Evolutionary conservation across 2,329 filamentous ascomycete species (phyloP).

Genomic region (Diaporthe sp.): DNA sequence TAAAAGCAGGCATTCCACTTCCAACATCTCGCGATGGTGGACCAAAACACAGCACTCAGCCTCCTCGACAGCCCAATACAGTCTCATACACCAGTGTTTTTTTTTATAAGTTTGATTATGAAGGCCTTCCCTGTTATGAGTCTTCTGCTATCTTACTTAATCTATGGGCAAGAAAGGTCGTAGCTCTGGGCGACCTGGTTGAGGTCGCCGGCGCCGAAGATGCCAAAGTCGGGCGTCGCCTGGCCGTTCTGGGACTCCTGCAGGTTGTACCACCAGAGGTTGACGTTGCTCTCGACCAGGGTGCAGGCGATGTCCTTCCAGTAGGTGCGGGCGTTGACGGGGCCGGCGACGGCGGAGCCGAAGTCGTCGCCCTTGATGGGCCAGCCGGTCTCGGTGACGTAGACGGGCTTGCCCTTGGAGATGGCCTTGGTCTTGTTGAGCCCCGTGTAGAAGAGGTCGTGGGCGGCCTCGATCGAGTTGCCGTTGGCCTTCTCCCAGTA

Average conservation of each 20-base stretch:
- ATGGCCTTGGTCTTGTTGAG: slow-evolving; percentile 61
- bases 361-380: slow-evolving; percentile 36
- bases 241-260: slow-evolving; percentile 53
- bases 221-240: slow-evolving; percentile 53
- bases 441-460: slow-evolving; percentile 67
- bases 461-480: slow-evolving; percentile 69
- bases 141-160: slow-evolving; percentile 43
- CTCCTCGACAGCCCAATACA: not conserved
- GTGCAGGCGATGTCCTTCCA: slow-evolving; percentile 40
- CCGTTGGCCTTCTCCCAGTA: slow-evolving; percentile 73
- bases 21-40: not conserved
- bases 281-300: slow-evolving; percentile 44
- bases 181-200: slow-evolving; percentile 47
- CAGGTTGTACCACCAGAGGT: slow-evolving; percentile 55
- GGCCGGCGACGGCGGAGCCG: slow-evolving; percentile 36
- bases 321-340: slow-evolving; percentile 41
- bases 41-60: not conserved
- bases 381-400: slow-evolving; percentile 43
- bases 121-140: not conserved
- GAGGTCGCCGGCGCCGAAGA: slow-evolving; percentile 53
- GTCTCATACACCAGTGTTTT: not conserved
- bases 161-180: slow-evolving; percentile 49
- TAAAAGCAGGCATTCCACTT: too few species aligned
- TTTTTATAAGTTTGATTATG: not conserved
- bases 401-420: slow-evolving; percentile 49